phyloP scores from a whole-genome alignment of 345 rosid genomes.

The Eucalyptus fibrosa region DNA sequence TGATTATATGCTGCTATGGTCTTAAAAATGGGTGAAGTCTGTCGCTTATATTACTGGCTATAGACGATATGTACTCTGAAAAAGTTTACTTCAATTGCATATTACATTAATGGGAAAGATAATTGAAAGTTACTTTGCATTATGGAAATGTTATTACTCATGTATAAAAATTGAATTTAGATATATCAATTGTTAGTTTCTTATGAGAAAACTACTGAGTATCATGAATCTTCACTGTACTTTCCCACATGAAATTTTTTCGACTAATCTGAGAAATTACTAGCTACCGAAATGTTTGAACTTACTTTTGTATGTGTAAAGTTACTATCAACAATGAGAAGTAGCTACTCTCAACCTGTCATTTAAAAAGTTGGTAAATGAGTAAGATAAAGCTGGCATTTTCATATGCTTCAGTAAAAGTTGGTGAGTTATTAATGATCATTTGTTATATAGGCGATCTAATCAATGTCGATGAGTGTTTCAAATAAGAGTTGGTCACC shows the following conservation, averaged over 20 bases:
- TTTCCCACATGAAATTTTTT: no score
- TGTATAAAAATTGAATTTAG: accelerated
- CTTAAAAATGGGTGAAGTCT: no score
- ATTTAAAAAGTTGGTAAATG: no score
- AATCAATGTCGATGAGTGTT: not conserved
- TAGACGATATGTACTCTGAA: no score
- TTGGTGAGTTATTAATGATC: accelerated
- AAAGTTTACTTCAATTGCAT: not conserved
- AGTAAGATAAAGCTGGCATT: not conserved
- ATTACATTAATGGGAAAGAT: no score
- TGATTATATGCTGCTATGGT: no score
- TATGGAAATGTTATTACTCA: not conserved
- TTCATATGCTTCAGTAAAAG: no score
- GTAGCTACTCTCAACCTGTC: not conserved
- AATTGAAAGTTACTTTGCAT: not conserved
- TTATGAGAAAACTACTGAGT: not conserved
- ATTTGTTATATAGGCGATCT: not conserved
- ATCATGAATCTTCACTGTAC: not conserved
- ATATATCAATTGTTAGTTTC: not conserved
- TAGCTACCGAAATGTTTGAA: not conserved
- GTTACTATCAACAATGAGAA: not conserved
- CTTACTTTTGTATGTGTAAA: not conserved
- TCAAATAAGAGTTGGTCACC: not conserved
- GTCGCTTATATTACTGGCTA: no score
- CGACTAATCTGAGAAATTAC: not conserved